Conservation (phyloP, 805 yeast genomes). For the Yamadazyma kitorensis region DNA sequence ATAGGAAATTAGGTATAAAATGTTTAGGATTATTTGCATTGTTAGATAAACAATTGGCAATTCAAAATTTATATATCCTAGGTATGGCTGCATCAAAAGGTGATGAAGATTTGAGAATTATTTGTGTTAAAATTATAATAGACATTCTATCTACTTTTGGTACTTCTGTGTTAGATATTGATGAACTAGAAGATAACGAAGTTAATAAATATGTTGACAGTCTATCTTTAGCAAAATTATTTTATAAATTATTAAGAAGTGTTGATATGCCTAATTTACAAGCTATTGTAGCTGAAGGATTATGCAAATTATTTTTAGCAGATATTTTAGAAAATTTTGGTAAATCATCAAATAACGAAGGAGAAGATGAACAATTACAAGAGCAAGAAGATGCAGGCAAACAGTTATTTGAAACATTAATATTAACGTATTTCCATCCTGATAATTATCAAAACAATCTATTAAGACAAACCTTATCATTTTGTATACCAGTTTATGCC, state of each 20-base stretch:
- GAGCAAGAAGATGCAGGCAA: slow-evolving; percentile 28
- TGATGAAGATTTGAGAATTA: slow-evolving; percentile 56
- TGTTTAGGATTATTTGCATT: slow-evolving; percentile 81
- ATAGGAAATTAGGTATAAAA: slow-evolving; percentile 63
- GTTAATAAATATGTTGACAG: slow-evolving; percentile 46
- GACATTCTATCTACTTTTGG: slow-evolving; percentile 83
- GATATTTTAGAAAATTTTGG: slow-evolving; percentile 72
- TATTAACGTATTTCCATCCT: slow-evolving; percentile 76
- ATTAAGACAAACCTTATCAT: slow-evolving; percentile 75
- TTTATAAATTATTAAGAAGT: slow-evolving; percentile 61
- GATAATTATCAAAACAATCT: slow-evolving; percentile 58
- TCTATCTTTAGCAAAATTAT: slow-evolving; percentile 62
- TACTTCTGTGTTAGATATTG: slow-evolving; percentile 55
- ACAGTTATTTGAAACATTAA: slow-evolving; percentile 60
- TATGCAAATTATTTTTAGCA: slow-evolving; percentile 77
- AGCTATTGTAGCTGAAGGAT: slow-evolving; percentile 79
- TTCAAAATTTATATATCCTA: slow-evolving; percentile 59
- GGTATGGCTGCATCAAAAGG: slow-evolving; percentile 70
- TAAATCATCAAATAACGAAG: slow-evolving; percentile 8
- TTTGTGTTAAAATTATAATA: slow-evolving; percentile 67
- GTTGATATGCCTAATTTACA: slow-evolving; percentile 63
- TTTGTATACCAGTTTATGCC: slow-evolving; percentile 85
- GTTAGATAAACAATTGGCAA: slow-evolving; percentile 60
- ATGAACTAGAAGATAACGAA: slow-evolving; percentile 40
- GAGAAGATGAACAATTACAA: slow-evolving; percentile 13